Base-by-base conservation (phyloP, 306 rosid species). In the Trichosanthes cucumerina region DNA sequence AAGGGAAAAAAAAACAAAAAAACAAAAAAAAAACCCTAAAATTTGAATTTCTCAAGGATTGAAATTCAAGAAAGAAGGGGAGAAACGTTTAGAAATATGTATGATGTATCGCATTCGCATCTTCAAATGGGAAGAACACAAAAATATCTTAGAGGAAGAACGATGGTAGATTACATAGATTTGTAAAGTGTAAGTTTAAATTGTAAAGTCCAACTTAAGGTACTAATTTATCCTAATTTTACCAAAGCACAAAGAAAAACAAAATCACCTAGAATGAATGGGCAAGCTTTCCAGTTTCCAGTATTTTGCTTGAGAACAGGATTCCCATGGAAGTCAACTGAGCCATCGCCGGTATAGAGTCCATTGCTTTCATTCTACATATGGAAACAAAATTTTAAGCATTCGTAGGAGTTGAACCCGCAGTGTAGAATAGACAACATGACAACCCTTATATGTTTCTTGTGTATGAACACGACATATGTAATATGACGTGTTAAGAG, bases 231-330 rank as follows among this genome's bases (percentile, higher is more conserved):
- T 12, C 34, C 8, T 19, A 47, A 46, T 33, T 26, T 44, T 41
- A 12, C 54, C 71, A n/a, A 81, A 76, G 80, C 82, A 73, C 43
- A 69, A 15, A 23, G 7, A 36, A 2, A 8, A n/a, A 56, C 9
- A 36, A n/a, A 13, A 43, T 53, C 70, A 88, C 92, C 90, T 76
- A 89, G 80, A 82, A 86, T 86, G 79, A 81, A 89, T 38, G 92
- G 87, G 78, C 92, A 89, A 5, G 92, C 90, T 82, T 64, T 89
- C 92, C 89, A 87, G 16, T 81, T 89, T 69, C 92, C 90, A 34
- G 92, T 87, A 80, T 82, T 87, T 47, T 36, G 78, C 84, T 85
- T 89, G 26, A 83, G 65, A 70, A 83, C 89, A 74, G 84, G 90
- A 16, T 71, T 82, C 60, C 92, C 90, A 7, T 82, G 72, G 46